These are phyloP conservation scores for Pseudozyma sp. DNA, from an alignment of 1,284 basidiomycete genomes.

Conservation along the genomic window DNA sequence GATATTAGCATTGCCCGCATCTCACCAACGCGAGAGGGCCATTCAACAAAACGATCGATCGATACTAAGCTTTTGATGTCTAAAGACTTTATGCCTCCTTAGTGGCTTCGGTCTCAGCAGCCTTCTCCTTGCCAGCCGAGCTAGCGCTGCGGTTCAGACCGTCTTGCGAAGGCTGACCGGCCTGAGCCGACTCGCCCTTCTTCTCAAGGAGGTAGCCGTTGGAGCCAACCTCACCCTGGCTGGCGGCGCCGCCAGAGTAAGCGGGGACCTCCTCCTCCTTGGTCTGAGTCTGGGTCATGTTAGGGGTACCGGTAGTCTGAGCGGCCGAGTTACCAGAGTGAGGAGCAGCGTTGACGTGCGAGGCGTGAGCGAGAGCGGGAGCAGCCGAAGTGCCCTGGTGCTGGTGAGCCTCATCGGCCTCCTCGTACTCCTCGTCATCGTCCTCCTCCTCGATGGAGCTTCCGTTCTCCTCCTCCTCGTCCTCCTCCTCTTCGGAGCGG, in stretches of 20 bases:
- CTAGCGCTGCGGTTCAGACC: conserved; percentile 47
- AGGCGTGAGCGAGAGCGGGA: conserved; percentile 58
- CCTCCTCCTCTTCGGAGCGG: conserved; percentile 72
- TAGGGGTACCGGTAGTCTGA: no score
- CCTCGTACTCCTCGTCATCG: conserved; percentile 73
- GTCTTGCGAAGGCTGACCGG: conserved; percentile 60
- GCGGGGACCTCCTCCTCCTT: conserved; percentile 66
- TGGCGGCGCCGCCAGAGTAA: conserved; percentile 61
- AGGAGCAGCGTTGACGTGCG: conserved; percentile 48
- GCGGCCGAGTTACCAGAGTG: conserved; percentile 28
- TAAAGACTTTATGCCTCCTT: conserved; percentile 41
- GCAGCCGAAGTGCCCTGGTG: conserved; percentile 25
- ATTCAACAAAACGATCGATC: not conserved
- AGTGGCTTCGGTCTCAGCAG: conserved; percentile 40
- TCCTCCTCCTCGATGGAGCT: conserved; percentile 81
- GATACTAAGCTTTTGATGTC: conserved; percentile 6
- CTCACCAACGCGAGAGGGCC: not conserved
- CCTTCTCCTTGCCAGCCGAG: conserved; percentile 56
- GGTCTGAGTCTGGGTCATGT: conserved; percentile 21
- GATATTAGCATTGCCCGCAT: conserved; percentile 19
- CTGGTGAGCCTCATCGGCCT: conserved; percentile 38
- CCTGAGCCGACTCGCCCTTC: conserved; percentile 55
- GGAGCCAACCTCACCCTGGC: conserved; percentile 70
- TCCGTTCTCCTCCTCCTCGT: conserved; percentile 76
- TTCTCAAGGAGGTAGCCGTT: conserved; percentile 79